These are phyloP conservation scores for Aspergillus sp. DNA, from an alignment of 2,329 filamentous ascomycete genomes.

Conservation along the genomic window DNA sequence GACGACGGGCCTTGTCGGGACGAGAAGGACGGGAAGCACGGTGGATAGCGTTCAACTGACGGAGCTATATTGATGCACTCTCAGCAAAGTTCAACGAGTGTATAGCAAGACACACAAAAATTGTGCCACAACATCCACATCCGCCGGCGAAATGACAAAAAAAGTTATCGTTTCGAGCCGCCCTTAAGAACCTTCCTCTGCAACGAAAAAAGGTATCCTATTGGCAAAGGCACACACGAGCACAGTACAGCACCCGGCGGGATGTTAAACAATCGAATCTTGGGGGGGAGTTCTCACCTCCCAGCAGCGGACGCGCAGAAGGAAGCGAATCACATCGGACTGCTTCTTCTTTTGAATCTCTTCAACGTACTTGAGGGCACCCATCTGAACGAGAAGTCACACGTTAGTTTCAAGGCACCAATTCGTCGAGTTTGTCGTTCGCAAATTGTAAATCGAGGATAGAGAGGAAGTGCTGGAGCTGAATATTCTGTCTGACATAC, in stretches of 20 bases:
- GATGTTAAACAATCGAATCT: slow-evolving; percentile 38
- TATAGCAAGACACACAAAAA: slow-evolving; percentile 69
- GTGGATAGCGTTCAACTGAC: slow-evolving; percentile 99
- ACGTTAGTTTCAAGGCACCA: slow-evolving; percentile 4
- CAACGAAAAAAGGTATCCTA: slow-evolving; percentile 27
- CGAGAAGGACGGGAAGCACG: slow-evolving; percentile 96
- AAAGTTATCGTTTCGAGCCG: slow-evolving; percentile 25
- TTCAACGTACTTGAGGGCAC: slow-evolving; percentile 99
- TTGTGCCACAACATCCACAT: slow-evolving; percentile 53
- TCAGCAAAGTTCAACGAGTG: slow-evolving; percentile 99
- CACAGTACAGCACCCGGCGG: slow-evolving; percentile 27
- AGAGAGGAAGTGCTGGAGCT: slow-evolving; percentile 4
- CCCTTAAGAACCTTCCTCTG: slow-evolving; percentile 29
- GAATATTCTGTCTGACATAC: slow-evolving; percentile 30
- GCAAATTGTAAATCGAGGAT: slow-evolving; percentile 9
- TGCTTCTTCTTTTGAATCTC: slow-evolving; percentile 99
- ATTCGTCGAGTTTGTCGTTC: neutral
- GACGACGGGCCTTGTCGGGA: slow-evolving; percentile 99
- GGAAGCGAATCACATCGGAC: slow-evolving; percentile 99
- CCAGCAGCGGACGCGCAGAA: slow-evolving; percentile 99
- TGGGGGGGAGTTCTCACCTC: slow-evolving; percentile 63
- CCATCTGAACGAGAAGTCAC: slow-evolving; percentile 66
- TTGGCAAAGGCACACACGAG: slow-evolving; percentile 34
- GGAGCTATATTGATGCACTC: slow-evolving; percentile 99
- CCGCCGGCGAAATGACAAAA: slow-evolving; percentile 31